Percentiles rank a stretch among this genome's conserved stretches.
Conservation (phyloP, 495 filamentous ascomycete species). For the Lepraria neglecta region DNA sequence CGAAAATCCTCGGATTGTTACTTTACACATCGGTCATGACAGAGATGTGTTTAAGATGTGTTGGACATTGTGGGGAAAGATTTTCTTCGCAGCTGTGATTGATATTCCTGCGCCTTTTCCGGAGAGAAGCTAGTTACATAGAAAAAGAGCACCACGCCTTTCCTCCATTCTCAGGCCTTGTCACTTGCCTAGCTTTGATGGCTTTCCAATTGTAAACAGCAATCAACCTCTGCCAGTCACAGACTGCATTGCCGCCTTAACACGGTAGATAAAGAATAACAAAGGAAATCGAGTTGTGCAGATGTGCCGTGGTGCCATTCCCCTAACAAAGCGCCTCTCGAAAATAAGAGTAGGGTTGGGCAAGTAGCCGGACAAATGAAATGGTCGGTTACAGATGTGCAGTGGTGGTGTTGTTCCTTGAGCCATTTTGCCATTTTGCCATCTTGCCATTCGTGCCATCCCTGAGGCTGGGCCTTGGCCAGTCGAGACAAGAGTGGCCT, state of each 20-base stretch:
- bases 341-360: background rate
- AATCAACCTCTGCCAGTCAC: background rate
- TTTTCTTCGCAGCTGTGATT: too few relatives aligned
- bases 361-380: background rate
- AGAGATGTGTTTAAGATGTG: too few relatives aligned
- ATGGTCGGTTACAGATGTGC: background rate
- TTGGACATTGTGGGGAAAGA: too few relatives aligned
- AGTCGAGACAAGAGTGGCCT: background rate
- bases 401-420: background rate
- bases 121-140: background rate
- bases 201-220: too few relatives aligned
- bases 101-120: too few relatives aligned
- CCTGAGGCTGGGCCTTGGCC: background rate
- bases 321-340: background rate
- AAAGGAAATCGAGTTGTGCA: conserved; percentile 1
- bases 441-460: background rate
- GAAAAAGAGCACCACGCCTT: background rate
- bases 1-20: background rate
- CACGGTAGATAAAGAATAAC: background rate
- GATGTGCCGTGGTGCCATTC: background rate
- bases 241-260: background rate
- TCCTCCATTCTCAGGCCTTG: background rate
- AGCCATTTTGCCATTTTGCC: background rate
- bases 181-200: background rate
- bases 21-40: background rate